Base-by-base conservation (phyloP, 768 basidiomycete genomes). In the Boletus patriciae region DNA sequence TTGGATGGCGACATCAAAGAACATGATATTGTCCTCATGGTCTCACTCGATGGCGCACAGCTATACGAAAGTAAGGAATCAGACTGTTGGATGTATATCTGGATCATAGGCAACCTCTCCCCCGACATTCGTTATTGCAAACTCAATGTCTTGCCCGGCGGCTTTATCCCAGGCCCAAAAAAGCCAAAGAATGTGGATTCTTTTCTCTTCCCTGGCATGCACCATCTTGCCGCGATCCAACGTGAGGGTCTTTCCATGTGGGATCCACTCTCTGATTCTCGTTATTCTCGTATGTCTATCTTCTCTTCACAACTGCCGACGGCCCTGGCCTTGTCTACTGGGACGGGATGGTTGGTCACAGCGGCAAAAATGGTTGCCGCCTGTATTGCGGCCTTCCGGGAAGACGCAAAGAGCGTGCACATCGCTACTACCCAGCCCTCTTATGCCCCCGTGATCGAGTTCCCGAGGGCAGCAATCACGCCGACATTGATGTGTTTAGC, bases 21-120 rank as follows among this genome's bases (percentile, higher is more conserved):
- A 12, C 2, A 42, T 11, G 48, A 78, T 38, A 69, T 70, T 1
- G 48, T 9, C 6, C 36, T 16, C 36, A 37, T 36, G 34, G 34
- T 36, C 10, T 36, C 34, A 11, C 2, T 36, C 2, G 73, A 80
- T 49, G 76, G 78, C 1, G 71, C 74, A 0, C 78, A 80, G 54
- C 69, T 80, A 69, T 76, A 6, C 4, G 7, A 57, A 6, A 41
- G 34, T 16, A 60, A 59, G 25, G 25, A 25, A 4, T 25, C 25
- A 25, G 25, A 25, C 4, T 25, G 25, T 4, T 25, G 25, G 25
- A 66, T 74, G 0, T 68, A 64, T 8, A 74, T 79, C 2, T 77
- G 74, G 75, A 55, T 80, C 1, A 41, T 80, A 1, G 7, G 6
- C 0, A 54, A 61, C 12, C 34, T 36, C 15, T 15, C 34, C 12